Evolutionary conservation across 2,329 filamentous ascomycete species (phyloP).

Genomic region (Helotiales sp.): DNA sequence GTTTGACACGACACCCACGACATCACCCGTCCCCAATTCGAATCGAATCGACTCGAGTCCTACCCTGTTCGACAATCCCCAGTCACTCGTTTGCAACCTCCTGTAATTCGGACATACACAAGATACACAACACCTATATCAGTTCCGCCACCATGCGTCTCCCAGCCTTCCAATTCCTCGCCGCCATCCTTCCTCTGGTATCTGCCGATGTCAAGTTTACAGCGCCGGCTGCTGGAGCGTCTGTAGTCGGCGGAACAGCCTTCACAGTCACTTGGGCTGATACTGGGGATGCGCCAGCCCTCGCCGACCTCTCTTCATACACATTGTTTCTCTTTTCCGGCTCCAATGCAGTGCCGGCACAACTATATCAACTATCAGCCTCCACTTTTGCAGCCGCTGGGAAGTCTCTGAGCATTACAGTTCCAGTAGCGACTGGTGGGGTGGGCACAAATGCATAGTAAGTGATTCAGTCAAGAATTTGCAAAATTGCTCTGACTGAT

Average conservation of each 20-base stretch:
- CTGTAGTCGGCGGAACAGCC: conserved; percentile 53
- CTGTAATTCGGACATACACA: no score
- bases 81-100: conserved; percentile 36
- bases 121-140: neutral
- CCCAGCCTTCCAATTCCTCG: conserved; percentile 6
- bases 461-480: conserved; percentile 3
- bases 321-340: conserved; percentile 65
- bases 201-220: conserved; percentile 51
- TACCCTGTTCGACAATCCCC: no score
- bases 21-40: no score
- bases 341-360: conserved; percentile 54
- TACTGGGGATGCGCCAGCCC: conserved; percentile 53
- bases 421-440: conserved; percentile 38
- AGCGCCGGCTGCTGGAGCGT: conserved; percentile 55
- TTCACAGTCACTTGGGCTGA: conserved; percentile 63
- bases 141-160: conserved; percentile 32
- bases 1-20: no score
- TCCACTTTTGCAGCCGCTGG: conserved; percentile 33
- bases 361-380: conserved; percentile 52
- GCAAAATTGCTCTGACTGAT: conserved; percentile 15
- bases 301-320: conserved; percentile 58
- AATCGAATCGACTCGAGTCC: no score
- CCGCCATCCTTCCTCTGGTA: conserved; percentile 31
- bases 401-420: conserved; percentile 35
- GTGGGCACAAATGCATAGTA: conserved; percentile 43